These are phyloP conservation scores for Grosmannia clavigera DNA, from an alignment of 2,329 filamentous ascomycete species.

Conservation along the genomic window DNA sequence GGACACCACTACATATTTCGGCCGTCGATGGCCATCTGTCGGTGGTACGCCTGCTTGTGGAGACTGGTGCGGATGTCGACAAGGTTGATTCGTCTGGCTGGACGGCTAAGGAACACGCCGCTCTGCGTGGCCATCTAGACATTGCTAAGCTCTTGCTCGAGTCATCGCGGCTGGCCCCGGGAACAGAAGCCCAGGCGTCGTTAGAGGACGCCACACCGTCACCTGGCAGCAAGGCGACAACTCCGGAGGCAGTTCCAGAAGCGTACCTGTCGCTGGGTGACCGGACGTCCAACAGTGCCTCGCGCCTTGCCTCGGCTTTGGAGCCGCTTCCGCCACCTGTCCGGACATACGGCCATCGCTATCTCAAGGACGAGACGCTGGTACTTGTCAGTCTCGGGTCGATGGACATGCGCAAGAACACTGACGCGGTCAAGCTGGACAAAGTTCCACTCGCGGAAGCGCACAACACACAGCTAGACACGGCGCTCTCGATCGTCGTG, in stretches of 20 bases:
- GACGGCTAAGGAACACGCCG: constrained; percentile 88
- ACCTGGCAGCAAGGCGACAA: not conserved
- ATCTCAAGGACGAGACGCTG: constrained; percentile 79
- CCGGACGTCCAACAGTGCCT: constrained; percentile 37
- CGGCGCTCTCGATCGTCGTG: constrained; percentile 81
- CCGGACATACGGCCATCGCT: constrained; percentile 93
- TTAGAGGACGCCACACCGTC: constrained; percentile 7
- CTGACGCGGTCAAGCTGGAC: constrained; percentile 74
- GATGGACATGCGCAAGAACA: constrained; percentile 80
- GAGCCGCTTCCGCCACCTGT: constrained; percentile 49
- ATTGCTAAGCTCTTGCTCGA: constrained; percentile 60
- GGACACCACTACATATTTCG: constrained; percentile 91
- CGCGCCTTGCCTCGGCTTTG: constrained; percentile 30
- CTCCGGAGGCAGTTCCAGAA: constrained; percentile 24
- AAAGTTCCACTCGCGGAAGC: constrained; percentile 78
- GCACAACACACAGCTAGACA: constrained; percentile 87
- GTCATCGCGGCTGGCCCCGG: constrained; percentile 24
- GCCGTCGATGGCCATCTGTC: constrained; percentile 74
- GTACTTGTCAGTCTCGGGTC: constrained; percentile 86
- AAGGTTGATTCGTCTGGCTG: constrained; percentile 78
- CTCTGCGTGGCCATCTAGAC: constrained; percentile 72
- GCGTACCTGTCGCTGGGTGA: constrained; percentile 47
- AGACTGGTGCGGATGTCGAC: constrained; percentile 64
- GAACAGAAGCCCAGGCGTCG: constrained; percentile 17
- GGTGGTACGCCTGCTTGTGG: constrained; percentile 65